These are phyloP conservation scores for Curvularia lunata DNA, from an alignment of 2,329 filamentous ascomycete species.

Conservation along the genomic window DNA sequence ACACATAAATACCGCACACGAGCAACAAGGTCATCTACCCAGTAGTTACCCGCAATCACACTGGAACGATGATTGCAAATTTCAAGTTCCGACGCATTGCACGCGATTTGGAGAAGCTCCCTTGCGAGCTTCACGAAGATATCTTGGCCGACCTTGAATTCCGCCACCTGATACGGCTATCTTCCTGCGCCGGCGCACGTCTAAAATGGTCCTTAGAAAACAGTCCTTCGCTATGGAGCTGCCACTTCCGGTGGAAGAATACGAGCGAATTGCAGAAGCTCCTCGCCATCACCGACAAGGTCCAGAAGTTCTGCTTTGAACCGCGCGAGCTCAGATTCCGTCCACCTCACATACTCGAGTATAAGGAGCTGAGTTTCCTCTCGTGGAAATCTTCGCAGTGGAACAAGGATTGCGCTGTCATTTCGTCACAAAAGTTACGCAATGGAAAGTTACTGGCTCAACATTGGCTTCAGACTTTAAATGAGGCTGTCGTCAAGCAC, in stretches of 20 bases:
- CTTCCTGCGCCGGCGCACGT: slow-evolving; percentile 8
- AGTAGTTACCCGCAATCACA: neutral
- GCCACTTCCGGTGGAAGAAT: neutral
- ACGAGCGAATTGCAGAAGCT: neutral
- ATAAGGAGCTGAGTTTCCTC: neutral
- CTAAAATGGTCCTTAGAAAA: slow-evolving; percentile 16
- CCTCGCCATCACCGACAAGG: slow-evolving; percentile 5
- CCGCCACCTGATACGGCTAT: slow-evolving; percentile 15
- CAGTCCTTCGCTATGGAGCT: slow-evolving; percentile 10
- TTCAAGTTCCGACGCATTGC: slow-evolving; percentile 11
- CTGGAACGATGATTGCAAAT: neutral
- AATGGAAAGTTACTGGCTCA: neutral
- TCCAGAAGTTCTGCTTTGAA: neutral
- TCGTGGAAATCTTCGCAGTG: neutral
- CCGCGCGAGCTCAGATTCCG: neutral
- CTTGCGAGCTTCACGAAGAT: slow-evolving; percentile 13
- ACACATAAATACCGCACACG: neutral
- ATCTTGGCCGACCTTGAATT: slow-evolving; percentile 14
- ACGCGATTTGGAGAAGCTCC: slow-evolving; percentile 15
- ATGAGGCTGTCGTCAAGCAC: neutral
- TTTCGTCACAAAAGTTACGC: neutral
- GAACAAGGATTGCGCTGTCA: neutral
- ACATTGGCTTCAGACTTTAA: neutral
- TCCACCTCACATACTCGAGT: neutral
- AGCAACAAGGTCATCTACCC: neutral